Conservation (phyloP, 2,329 filamentous ascomycete species). For the Penicillium paneum region DNA sequence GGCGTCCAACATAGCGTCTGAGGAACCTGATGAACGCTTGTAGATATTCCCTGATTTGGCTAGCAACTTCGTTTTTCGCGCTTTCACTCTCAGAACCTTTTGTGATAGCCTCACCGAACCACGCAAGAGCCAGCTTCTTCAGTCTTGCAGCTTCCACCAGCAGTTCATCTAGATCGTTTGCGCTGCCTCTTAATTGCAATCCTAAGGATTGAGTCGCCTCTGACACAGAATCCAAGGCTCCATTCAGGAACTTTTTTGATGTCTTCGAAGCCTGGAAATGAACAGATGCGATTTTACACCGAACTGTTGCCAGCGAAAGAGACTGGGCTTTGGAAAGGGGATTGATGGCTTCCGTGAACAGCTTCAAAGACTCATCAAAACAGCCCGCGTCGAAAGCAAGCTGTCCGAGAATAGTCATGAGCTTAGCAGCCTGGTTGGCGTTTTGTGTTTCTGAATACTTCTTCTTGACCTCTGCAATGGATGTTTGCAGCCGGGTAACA, state of each 20-base stretch:
- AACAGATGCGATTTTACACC: slow-evolving; percentile 40
- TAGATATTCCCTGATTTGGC: slow-evolving; percentile 36
- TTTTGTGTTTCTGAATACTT: slow-evolving; percentile 23
- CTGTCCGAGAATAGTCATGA: slow-evolving; percentile 38
- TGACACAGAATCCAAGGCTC: slow-evolving; percentile 26
- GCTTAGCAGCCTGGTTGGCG: slow-evolving; percentile 30
- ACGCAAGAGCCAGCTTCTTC: slow-evolving; percentile 42
- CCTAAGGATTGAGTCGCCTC: slow-evolving; percentile 37
- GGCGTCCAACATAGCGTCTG: slow-evolving; percentile 40
- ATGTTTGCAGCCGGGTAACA: slow-evolving; percentile 36
- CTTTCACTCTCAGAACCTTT: slow-evolving; percentile 16
- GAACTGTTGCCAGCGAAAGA: slow-evolving; percentile 36
- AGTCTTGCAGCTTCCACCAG: slow-evolving; percentile 43
- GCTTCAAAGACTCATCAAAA: slow-evolving; percentile 38
- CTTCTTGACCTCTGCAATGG: slow-evolving; percentile 29
- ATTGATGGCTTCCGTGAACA: slow-evolving; percentile 33
- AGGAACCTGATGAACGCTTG: slow-evolving; percentile 41
- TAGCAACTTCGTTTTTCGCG: slow-evolving; percentile 20
- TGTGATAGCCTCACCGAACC: slow-evolving; percentile 32
- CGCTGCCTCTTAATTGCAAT: slow-evolving; percentile 39
- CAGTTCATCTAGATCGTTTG: slow-evolving; percentile 44
- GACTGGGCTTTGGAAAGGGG: slow-evolving; percentile 32
- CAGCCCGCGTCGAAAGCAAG: slow-evolving; percentile 42
- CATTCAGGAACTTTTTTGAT: slow-evolving; percentile 21
- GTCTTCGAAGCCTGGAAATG: slow-evolving; percentile 33